Percentiles rank a stretch among this genome's conserved stretches.
Conservation (phyloP, 441 rosid species). For the Erysimum pusillum region DNA sequence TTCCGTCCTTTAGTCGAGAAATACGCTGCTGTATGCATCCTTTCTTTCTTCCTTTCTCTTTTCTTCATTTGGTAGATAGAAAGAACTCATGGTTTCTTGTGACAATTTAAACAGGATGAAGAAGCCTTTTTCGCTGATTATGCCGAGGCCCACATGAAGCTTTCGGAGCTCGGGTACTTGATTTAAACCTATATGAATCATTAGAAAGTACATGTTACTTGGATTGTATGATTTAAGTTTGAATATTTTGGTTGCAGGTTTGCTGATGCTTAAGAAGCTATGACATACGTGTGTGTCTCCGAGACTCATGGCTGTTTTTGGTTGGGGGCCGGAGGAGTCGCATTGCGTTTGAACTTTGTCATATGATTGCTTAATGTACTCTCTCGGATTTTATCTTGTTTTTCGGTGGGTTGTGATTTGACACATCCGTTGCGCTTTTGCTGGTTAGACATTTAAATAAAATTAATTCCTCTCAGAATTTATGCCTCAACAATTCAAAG, state of each 20-base stretch:
- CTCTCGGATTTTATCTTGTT: conserved; percentile 35
- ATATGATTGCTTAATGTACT: conserved; percentile 38
- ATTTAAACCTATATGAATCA: background rate
- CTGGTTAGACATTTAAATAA: conserved; percentile 42
- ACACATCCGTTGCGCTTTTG: conserved; percentile 29
- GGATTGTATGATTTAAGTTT: conserved; percentile 5
- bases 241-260: conserved; percentile 40
- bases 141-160: conserved; percentile 79
- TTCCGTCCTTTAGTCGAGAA: conserved; percentile 90
- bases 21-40: conserved; percentile 72
- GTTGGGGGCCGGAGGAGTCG: background rate
- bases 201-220: background rate
- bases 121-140: conserved; percentile 91
- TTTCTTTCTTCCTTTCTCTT: background rate
- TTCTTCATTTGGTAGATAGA: background rate
- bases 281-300: background rate
- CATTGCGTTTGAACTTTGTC: conserved; percentile 41
- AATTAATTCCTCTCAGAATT: background rate
- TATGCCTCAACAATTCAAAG: background rate
- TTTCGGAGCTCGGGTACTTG: conserved; percentile 92
- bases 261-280: conserved; percentile 47
- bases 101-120: conserved; percentile 68
- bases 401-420: conserved; percentile 19
- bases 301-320: conserved; percentile 28
- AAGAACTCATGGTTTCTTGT: conserved; percentile 7